These are phyloP conservation scores for Blastobotrys proliferans DNA, from an alignment of 1,139 yeast genomes.

Conservation along the genomic window DNA sequence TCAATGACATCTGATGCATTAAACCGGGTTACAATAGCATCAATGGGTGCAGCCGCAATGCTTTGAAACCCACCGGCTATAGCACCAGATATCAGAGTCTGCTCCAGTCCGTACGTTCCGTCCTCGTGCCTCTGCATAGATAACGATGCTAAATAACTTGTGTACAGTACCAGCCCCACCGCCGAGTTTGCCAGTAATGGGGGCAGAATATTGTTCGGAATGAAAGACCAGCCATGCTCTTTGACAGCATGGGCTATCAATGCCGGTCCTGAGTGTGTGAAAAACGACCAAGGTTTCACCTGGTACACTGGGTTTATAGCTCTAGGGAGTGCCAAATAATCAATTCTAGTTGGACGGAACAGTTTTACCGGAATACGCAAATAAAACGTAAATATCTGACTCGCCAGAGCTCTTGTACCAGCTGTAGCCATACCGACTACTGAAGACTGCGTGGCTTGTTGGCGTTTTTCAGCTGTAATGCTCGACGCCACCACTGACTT, in stretches of 20 bases:
- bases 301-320: constrained; percentile 33
- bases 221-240: constrained; percentile 80
- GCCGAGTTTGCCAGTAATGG: constrained; percentile 85
- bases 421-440: constrained; percentile 69
- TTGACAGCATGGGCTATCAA: constrained; percentile 65
- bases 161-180: constrained; percentile 79
- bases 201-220: constrained; percentile 74
- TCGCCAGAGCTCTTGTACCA: constrained; percentile 75
- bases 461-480: background rate
- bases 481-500: background rate
- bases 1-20: constrained; percentile 66
- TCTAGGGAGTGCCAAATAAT: constrained; percentile 39
- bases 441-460: constrained; percentile 15
- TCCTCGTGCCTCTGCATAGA: constrained; percentile 23
- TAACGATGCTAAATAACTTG: constrained; percentile 59
- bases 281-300: constrained; percentile 57
- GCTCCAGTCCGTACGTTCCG: constrained; percentile 30
- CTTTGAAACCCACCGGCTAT: constrained; percentile 85
- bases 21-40: constrained; percentile 83
- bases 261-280: constrained; percentile 74
- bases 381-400: constrained; percentile 74
- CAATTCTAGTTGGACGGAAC: constrained; percentile 86
- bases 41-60: constrained; percentile 90
- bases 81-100: constrained; percentile 77
- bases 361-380: constrained; percentile 76